Percentiles rank a stretch among this genome's conserved stretches.
Evolutionary conservation across 2,329 filamentous ascomycete species (phyloP).

Genomic region (Truncatella angustata): DNA sequence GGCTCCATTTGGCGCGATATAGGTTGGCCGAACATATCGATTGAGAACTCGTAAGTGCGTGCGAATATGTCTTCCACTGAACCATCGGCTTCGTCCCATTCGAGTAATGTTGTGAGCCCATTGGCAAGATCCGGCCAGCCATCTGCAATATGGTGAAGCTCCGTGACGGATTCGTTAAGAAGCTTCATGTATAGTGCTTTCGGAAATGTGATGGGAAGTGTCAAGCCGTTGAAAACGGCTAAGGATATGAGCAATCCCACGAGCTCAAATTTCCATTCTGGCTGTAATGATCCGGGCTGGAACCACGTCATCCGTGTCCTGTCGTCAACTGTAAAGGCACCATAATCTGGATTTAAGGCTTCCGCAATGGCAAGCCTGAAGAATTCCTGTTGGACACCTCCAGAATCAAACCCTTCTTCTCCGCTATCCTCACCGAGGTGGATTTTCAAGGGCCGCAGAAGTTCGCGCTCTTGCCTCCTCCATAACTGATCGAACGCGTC

Average conservation of each 20-base stretch:
- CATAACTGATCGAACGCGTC: constrained; percentile 87
- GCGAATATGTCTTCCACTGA: constrained; percentile 79
- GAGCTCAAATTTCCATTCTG: constrained; percentile 86
- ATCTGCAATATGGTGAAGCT: constrained; percentile 75
- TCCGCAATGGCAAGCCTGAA: constrained; percentile 82
- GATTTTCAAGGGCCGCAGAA: constrained; percentile 84
- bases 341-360: constrained; percentile 74
- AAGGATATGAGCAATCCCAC: constrained; percentile 85
- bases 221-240: constrained; percentile 90
- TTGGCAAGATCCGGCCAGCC: constrained; percentile 82
- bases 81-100: constrained; percentile 74
- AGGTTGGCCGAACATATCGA: constrained; percentile 54
- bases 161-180: constrained; percentile 64
- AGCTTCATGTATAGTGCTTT: constrained; percentile 80
- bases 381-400: constrained; percentile 95
- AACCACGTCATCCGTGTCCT: constrained; percentile 86
- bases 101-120: constrained; percentile 69
- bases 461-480: constrained; percentile 77
- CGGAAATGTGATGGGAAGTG: constrained; percentile 86
- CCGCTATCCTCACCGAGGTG: constrained; percentile 78
- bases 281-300: constrained; percentile 75
- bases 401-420: constrained; percentile 89
- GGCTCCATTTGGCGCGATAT: constrained; percentile 56
- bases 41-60: constrained; percentile 83
- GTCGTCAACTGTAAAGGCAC: constrained; percentile 76